Evolutionary conservation across 179 eudicot genomes (phyloP).

Genomic region (Nepenthes alata): DNA sequence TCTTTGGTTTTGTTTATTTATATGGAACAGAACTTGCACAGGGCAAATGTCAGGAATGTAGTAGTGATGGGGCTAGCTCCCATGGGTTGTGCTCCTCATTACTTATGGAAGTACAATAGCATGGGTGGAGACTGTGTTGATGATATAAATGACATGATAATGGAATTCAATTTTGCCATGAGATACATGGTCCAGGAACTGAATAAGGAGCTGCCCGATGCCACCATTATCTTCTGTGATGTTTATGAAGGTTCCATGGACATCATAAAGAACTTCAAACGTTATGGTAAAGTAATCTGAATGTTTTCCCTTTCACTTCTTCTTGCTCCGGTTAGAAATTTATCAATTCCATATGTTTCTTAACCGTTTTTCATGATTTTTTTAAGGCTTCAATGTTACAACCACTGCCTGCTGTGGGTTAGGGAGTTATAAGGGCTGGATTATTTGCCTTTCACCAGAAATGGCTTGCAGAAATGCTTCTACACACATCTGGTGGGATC

Average conservation of each 20-base stretch:
- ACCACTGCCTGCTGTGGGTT: constrained; percentile 73
- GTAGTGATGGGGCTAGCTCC: constrained; percentile 84
- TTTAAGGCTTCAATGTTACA: constrained; percentile 46
- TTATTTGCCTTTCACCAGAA: constrained; percentile 58
- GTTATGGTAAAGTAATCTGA: constrained; percentile 36
- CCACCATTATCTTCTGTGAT: constrained; percentile 62
- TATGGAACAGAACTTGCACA: constrained; percentile 47
- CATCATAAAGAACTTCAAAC: constrained; percentile 40
- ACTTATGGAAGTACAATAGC: constrained; percentile 54
- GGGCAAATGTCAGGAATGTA: constrained; percentile 46
- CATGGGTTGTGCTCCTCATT: constrained; percentile 83
- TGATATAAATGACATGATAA: constrained; percentile 64
- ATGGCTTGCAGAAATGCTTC: constrained; percentile 80
- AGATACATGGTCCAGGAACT: constrained; percentile 61
- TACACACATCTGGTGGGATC: constrained; percentile 89
- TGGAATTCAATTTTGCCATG: constrained; percentile 66
- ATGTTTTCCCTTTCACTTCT: neutral
- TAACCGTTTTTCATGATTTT: neutral
- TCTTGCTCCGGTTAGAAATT: neutral
- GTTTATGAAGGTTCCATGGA: constrained; percentile 66
- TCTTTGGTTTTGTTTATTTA: neutral
- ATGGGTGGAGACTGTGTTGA: constrained; percentile 53
- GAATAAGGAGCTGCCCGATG: constrained; percentile 30
- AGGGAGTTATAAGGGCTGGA: constrained; percentile 68
- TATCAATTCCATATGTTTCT: neutral